phyloP scores from a whole-genome alignment of 768 basidiomycete species.

The Naganishia antarctica region DNA sequence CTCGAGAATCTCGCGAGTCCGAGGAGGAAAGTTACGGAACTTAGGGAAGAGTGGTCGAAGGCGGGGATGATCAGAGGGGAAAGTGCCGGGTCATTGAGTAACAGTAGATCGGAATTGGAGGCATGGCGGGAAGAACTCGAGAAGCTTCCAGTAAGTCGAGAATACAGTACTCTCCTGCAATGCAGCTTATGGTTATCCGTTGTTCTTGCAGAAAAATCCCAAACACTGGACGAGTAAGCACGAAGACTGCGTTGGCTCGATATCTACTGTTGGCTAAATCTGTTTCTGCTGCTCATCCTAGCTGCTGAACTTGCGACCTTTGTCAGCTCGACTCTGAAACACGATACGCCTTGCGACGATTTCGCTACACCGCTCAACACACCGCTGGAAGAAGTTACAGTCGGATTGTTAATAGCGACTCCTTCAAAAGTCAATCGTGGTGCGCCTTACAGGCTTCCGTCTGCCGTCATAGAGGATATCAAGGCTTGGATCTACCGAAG shows the following conservation, averaged over 20 bases:
- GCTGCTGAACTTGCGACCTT: conserved; percentile 3
- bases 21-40: conserved; percentile 3
- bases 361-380: neutral
- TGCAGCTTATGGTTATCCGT: too few species aligned
- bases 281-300: neutral
- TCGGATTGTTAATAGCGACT: neutral
- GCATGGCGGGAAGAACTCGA: neutral
- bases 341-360: neutral
- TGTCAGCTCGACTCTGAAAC: neutral
- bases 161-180: too few species aligned
- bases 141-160: neutral
- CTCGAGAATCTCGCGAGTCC: conserved; percentile 3
- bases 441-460: neutral
- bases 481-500: neutral
- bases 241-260: neutral
- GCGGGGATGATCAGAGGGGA: neutral
- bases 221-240: conserved; percentile 1
- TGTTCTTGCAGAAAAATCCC: neutral
- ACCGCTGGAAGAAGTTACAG: neutral
- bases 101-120: too few species aligned
- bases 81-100: neutral
- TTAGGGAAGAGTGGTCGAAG: neutral
- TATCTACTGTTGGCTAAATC: neutral
- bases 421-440: neutral
- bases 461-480: conserved; percentile 1